Evolutionary conservation across 2,329 filamentous ascomycete species (phyloP).

Genomic region (Pseudogymnoascus pannorum): DNA sequence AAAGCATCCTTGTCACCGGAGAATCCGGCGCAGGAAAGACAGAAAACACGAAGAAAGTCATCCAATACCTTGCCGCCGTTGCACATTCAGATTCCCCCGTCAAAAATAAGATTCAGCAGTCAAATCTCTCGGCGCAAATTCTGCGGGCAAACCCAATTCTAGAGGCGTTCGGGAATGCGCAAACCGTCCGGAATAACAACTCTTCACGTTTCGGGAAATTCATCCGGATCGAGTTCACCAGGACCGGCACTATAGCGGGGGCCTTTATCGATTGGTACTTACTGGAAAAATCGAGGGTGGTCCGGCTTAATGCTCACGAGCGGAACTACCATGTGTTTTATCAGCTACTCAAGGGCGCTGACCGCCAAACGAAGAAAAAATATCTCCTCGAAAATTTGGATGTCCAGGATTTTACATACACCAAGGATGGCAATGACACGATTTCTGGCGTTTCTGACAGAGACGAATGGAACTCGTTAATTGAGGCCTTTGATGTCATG

Average conservation of each 20-base stretch:
- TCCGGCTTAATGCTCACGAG: constrained; percentile 78
- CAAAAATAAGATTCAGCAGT: constrained; percentile 56
- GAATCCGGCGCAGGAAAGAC: constrained; percentile 98
- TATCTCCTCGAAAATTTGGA: constrained; percentile 69
- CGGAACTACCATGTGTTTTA: constrained; percentile 98
- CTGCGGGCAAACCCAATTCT: constrained; percentile 92
- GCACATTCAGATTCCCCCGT: constrained; percentile 71
- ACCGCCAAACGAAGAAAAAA: constrained; percentile 62
- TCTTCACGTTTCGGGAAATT: constrained; percentile 98
- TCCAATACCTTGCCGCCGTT: constrained; percentile 94
- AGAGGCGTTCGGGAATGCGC: constrained; percentile 95
- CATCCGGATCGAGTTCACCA: constrained; percentile 90
- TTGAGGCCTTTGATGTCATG: constrained; percentile 94
- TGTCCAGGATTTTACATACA: constrained; percentile 87
- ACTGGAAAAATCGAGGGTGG: constrained; percentile 94
- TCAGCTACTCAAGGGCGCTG: constrained; percentile 81
- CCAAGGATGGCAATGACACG: constrained; percentile 80
- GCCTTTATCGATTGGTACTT: constrained; percentile 99
- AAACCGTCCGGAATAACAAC: constrained; percentile 96
- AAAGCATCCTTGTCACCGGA: constrained; percentile 95
- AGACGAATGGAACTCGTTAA: constrained; percentile 81
- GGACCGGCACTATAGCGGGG: constrained; percentile 81
- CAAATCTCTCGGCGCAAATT: constrained; percentile 93
- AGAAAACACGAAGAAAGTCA: constrained; percentile 98
- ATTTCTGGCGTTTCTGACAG: constrained; percentile 85